Base-by-base conservation (phyloP, 495 filamentous ascomycete species). In the Penicillium lagena region DNA sequence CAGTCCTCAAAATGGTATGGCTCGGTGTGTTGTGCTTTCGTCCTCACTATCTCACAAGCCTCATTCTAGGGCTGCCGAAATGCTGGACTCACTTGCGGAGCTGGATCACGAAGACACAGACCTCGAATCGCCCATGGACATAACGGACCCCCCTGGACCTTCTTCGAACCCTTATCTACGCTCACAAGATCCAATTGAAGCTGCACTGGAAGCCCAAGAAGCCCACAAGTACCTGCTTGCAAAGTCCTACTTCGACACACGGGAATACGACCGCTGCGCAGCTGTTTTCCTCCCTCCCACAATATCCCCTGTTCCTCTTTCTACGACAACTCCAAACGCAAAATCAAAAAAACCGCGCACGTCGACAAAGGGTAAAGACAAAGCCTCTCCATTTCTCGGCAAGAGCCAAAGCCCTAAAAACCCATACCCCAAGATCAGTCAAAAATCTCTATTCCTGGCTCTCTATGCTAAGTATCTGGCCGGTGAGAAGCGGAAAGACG, bases 401-500 rank as follows among this genome's bases (percentile, higher is more conserved):
- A 71, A 68, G 27, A 50, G 52, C 12, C 39, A 48, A 15, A 47
- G 14, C 31, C 41, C 59, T 2, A 57, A 59, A 38, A 71, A 72
- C 30, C 62, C 60, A 4, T 68, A 80, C 35, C 79, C 77, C 7
- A 67, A 56, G 7, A 56, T 95, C 44, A 95, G 90, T 63, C 88
- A 95, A 59, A 91, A 89, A 58, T 85, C 89, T 12, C 59, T 95
- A n/a, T 99, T 99, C 57, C 73, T 99, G 31, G 83, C 89, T 1
- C 71, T 97, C 11, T 99, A 99, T 52, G 86, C 94, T 14, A 94
- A 89, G 48, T 90, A 86, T 55, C 77, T 99, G 42, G 83, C 91
- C 1, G 94, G 94, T 2, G 94, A 97, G 70, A 99, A 99, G 70
- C 79, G 85, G 40, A 95, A 88, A 62, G 85, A 96, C 59, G 94